Evolutionary conservation across 495 filamentous ascomycete species (phyloP), one percentile per base, ranked within the genome.

Genomic region (Corynascus novoguineensis): DNA sequence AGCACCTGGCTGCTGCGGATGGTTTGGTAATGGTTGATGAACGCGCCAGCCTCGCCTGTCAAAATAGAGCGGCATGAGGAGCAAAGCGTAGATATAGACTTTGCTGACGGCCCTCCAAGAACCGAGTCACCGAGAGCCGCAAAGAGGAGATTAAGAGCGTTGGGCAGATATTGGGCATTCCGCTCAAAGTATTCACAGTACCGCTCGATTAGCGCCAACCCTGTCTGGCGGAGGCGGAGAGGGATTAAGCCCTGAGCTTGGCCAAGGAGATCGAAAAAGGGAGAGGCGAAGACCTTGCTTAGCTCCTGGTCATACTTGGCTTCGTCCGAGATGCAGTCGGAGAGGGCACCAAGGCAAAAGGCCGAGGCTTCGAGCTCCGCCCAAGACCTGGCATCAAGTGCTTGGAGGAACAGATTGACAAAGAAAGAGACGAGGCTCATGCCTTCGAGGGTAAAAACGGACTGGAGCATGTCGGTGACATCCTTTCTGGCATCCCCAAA

Each of bases 111-210:
- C 17, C 77, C 73, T 12, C 87, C 85, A 44, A 95, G 80, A 12
- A 79, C 71, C 8, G 81, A 78, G 25, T 85, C 83, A 21, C 81
- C 79, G 31, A 95, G 74, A 2, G 88, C 86, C 40, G 78, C 78
- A 64, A 97, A 96, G 4, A 97, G 78, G 50, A 96, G 86, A 55
- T 86, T 90, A 28, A 98, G 73, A 3, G 88, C 86, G 54, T 81
- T 71, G 1, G 90, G 86, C 9, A 98, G 79, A 59, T 83, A 78
- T 54, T 85, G 76, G 19, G 82, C 75, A 63, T 90, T 81, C 27
- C 83, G 79, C 64, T 87, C 81, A 68, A 97, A 96, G 72, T 89
- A 97, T 35, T 84, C 80, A 31, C 85, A 81, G 70, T 93, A 96
- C 46, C 80, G 80, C 59, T 86, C 87, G 37, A 97, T 85, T 56